Evolutionary conservation across 2,329 filamentous ascomycete genomes (phyloP), one percentile per base, ranked within the genome.

Genomic region (Xylariaceae sp.): DNA sequence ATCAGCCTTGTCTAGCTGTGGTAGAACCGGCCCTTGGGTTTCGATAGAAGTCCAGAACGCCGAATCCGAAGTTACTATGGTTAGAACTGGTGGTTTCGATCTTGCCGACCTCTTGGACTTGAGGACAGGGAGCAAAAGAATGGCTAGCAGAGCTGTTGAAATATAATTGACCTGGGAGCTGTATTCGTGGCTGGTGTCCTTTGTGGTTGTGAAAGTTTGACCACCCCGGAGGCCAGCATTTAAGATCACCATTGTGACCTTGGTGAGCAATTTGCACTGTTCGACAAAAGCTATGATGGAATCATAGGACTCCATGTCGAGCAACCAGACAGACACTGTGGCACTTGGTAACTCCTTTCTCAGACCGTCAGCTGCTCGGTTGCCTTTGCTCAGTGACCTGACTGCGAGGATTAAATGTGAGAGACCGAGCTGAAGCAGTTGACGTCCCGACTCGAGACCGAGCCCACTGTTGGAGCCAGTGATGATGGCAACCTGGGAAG

Each of bases 401-500:
- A 77, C 76, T 6, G 70, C 73, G 6, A 80, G 57, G 50, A 81
- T 74, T 4, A 80, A 61, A 20, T 68, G 70, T 4, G 67, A 67
- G 7, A 76, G 62, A 0, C 67, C 62, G 27, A 72, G 66, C 2
- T 64, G 54, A 3, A 75, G 67, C 29, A 80, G 68, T 53, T 78
- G 73, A 0, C 68, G 64, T 6, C 70, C 69, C 2, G 70, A 60
- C 64, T 78, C 77, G n/a, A 77, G 63, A 3, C 78, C 78, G 0
- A 81, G 62, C 0, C 78, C 78, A 4, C 57, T 65, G 53, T 78
- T 80, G 20, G 69, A 63, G 1, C 78, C 78, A 0, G 78, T 79
- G 8, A 80, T 66, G 33, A 81, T 73, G 36, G 73, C 73, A 1
- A 70, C 69, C 58, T 77, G 65, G 7, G 69, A 71, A 0, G 60